These are phyloP conservation scores for Withania somnifera DNA, from an alignment of 305 asterid genomes.

Conservation along the genomic window DNA sequence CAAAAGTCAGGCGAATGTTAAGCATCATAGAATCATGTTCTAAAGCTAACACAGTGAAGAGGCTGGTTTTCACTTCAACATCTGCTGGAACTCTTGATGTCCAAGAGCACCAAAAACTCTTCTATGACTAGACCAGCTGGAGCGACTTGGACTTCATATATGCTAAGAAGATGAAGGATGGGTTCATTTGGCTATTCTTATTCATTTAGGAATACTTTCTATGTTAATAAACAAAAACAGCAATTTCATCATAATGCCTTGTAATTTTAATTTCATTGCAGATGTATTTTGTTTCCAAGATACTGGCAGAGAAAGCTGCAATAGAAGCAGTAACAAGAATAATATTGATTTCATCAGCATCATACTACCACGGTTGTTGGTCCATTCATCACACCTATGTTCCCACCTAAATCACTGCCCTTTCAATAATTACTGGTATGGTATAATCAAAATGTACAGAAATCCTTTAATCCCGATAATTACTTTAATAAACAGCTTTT, in stretches of 20 bases:
- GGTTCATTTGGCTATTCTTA: constrained; percentile 29
- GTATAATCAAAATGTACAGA: background rate
- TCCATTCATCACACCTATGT: constrained; percentile 54
- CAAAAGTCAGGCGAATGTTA: constrained; percentile 59
- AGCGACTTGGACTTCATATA: constrained; percentile 71
- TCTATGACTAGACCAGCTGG: constrained; percentile 58
- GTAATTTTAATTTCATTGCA: constrained; percentile 19
- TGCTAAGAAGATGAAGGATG: constrained; percentile 88
- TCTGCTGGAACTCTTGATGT: constrained; percentile 79
- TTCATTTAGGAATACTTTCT: background rate
- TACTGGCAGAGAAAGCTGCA: constrained; percentile 74
- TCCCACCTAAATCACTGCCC: constrained; percentile 86
- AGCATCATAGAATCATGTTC: constrained; percentile 69
- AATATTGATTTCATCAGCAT: constrained; percentile 60
- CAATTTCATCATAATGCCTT: background rate
- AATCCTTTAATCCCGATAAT: background rate
- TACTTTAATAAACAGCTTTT: background rate
- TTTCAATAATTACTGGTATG: constrained; percentile 67
- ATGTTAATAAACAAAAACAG: background rate
- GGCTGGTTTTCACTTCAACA: constrained; percentile 69
- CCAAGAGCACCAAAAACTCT: constrained; percentile 40
- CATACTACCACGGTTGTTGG: constrained; percentile 84
- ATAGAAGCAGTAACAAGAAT: constrained; percentile 42
- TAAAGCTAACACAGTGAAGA: constrained; percentile 71
- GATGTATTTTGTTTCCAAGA: constrained; percentile 86